Evolutionary conservation across 345 rosid species (phyloP), one percentile per base, ranked within the genome.

Genomic region (Rubroshorea leprosula): DNA sequence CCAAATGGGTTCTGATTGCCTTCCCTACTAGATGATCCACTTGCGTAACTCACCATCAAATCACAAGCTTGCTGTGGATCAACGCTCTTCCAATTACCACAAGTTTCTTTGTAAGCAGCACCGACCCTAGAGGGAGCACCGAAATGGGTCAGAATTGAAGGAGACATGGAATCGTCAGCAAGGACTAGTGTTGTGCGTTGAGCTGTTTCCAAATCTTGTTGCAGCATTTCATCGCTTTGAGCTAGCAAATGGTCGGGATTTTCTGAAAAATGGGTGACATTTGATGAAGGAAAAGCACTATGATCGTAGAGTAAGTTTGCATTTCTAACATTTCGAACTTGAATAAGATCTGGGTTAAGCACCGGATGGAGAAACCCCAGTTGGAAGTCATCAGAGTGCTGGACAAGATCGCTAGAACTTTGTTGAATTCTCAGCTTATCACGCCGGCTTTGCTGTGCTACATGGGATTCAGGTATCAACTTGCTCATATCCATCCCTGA

Each of bases 361-460:
- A 51, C 63, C 25, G 56, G 54, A 38, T 47, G 64, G 21, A 49
- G 53, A 6, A 44, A 63, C n/a, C 57, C 25, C 51, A 61, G 14
- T n/a, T 68, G 46, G 15, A 59, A 74, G 35, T 68, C 70, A 44
- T 60, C 71, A 22, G 51, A 25, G 9, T 63, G 65, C 2, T 49
- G 54, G 1, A 47, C 46, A 23, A 60, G 49, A 52, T 29, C 41
- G 11, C 12, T 14, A 1, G 64, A 65, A 64, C 49, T 21, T 20
- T 66, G 68, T 43, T 66, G 72, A 64, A 59, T 46, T 56, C 82
- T 72, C 38, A 78, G 20, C 70, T 76, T 78, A 45, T 78, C 85
- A 27, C 83, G 80, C 39, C 81, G 68, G 74, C 83, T 79, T 71
- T 73, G 75, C 61, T 72, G 85, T 26, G 80, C 88, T 23, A 77